Evolutionary conservation across 768 basidiomycete species (phyloP).

Genomic region (Panaeolus papilionaceus): DNA sequence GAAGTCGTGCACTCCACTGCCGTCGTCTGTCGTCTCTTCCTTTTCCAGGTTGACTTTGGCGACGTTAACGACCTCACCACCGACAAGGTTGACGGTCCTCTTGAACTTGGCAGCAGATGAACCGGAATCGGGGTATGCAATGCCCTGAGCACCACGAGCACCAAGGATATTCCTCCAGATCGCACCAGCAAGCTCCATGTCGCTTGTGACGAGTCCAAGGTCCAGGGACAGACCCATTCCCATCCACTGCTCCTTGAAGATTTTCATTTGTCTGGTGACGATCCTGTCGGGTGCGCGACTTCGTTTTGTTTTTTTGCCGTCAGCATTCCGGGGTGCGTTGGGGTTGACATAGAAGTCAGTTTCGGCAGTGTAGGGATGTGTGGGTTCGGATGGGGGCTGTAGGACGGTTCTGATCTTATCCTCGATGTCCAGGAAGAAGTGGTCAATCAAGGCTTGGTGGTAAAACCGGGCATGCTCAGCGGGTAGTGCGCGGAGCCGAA

Average conservation of each 20-base stretch:
- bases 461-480: slow-evolving; percentile 67
- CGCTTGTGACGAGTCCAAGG: slow-evolving; percentile 74
- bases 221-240: slow-evolving; percentile 84
- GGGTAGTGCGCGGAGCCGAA: slow-evolving; percentile 86
- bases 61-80: slow-evolving; percentile 66
- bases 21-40: slow-evolving; percentile 69
- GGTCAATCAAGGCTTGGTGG: slow-evolving; percentile 86
- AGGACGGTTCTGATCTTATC: slow-evolving; percentile 86
- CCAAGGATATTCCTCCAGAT: slow-evolving; percentile 94
- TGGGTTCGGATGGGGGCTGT: slow-evolving; percentile 55
- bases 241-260: slow-evolving; percentile 90
- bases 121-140: slow-evolving; percentile 46
- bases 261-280: slow-evolving; percentile 88
- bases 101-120: slow-evolving; percentile 46
- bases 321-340: slow-evolving; percentile 33
- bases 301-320: slow-evolving; percentile 29
- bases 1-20: slow-evolving; percentile 78
- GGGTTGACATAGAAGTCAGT: slow-evolving; percentile 56
- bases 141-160: slow-evolving; percentile 79
- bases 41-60: slow-evolving; percentile 60
- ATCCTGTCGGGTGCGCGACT: slow-evolving; percentile 74
- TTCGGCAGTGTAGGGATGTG: slow-evolving; percentile 50
- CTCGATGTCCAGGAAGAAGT: slow-evolving; percentile 95
- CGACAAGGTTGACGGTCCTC: slow-evolving; percentile 73
- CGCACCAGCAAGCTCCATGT: slow-evolving; percentile 84